Base-by-base conservation (phyloP, 257 asterid species). In the Fraxinus americana region DNA sequence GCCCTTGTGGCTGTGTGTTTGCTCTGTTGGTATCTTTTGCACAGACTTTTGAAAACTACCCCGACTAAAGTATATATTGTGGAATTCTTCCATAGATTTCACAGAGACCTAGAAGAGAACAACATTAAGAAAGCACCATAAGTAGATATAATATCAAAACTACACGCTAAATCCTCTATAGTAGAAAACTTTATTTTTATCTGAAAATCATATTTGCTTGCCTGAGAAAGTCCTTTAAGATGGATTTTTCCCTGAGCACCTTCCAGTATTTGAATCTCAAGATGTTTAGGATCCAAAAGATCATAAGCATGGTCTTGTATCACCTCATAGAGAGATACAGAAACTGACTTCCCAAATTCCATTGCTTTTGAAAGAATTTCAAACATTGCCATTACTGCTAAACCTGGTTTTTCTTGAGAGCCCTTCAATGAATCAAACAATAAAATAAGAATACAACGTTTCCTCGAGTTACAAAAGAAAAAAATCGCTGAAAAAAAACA, bases 201-300 rank as follows among this genome's bases (percentile, higher is more conserved):
- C 25, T 2, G 17, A 6, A 57, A 36, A 35, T 29, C 43, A 48
- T 13, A 17, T 38, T 73, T 76, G 82, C 87, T 82, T 90, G 84
- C 98, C 91, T 83, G 84, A 41, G 97, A 90, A 78, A 94, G 94
- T 67, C 97, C 97, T 83, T 87, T 92, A 19, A 92, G 89, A 73
- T 90, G 93, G 77, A 90, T 81, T 84, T 81, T 88, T 27, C 98
- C 97, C 10, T 82, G 92, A 63, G 88, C 89, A 82, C 88, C 93
- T 68, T 88, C 97, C 16, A 94, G 70, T 39, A 94, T 90, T 82
- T 89, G 91, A 67, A 92, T 83, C 73, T 84, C 84, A 1, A 85
- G 83, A 82, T 66, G 90, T 34, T 85, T 79, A 2, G 93, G 86
- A 73, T 92, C 88, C 76, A 91, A 82, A 54, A 91, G 84, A 86